A percentile compares a stretch with the other conserved stretches of the same genome.
Evolutionary conservation across 352 stramenopile species (phyloP).

Genomic region (Phytophthora melonis): DNA sequence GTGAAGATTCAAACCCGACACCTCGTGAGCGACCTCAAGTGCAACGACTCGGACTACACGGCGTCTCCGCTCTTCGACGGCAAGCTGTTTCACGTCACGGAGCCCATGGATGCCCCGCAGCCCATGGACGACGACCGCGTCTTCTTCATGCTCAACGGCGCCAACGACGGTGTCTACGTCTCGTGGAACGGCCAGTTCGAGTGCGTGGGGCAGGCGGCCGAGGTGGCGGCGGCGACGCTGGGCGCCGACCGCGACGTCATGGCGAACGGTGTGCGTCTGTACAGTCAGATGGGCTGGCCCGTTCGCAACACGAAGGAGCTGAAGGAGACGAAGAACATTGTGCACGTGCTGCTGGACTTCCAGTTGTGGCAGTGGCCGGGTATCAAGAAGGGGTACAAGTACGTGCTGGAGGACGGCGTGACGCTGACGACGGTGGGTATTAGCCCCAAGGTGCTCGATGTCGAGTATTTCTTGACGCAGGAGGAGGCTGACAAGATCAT

Average conservation of each 20-base stretch:
- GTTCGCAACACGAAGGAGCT: slow-evolving; percentile 65
- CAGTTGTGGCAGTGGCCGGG: slow-evolving; percentile 88
- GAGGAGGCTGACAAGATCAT: slow-evolving; percentile 69
- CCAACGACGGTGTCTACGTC: slow-evolving; percentile 83
- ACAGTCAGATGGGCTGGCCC: slow-evolving; percentile 71
- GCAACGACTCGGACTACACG: slow-evolving; percentile 46
- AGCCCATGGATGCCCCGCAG: slow-evolving; percentile 57
- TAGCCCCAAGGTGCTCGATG: slow-evolving; percentile 78
- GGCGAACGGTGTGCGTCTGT: slow-evolving; percentile 76
- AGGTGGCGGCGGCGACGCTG: slow-evolving; percentile 62
- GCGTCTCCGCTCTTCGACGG: slow-evolving; percentile 50
- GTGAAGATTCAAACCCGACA: slow-evolving; percentile 53
- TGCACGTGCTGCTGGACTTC: slow-evolving; percentile 85
- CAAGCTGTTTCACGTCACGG: slow-evolving; percentile 51
- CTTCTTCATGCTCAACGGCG: slow-evolving; percentile 90
- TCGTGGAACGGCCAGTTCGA: slow-evolving; percentile 80
- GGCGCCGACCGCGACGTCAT: slow-evolving; percentile 75
- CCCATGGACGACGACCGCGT: slow-evolving; percentile 52
- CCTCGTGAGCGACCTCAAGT: slow-evolving; percentile 47
- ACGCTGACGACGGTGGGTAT: slow-evolving; percentile 76
- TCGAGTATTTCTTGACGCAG: slow-evolving; percentile 72
- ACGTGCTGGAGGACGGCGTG: slow-evolving; percentile 75
- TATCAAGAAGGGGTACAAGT: slow-evolving; percentile 82
- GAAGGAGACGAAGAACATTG: slow-evolving; percentile 59
- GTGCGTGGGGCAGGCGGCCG: slow-evolving; percentile 56